Evolutionary conservation across 1,284 basidiomycete genomes (phyloP).

Genomic region (Laetiporus sulphureus): DNA sequence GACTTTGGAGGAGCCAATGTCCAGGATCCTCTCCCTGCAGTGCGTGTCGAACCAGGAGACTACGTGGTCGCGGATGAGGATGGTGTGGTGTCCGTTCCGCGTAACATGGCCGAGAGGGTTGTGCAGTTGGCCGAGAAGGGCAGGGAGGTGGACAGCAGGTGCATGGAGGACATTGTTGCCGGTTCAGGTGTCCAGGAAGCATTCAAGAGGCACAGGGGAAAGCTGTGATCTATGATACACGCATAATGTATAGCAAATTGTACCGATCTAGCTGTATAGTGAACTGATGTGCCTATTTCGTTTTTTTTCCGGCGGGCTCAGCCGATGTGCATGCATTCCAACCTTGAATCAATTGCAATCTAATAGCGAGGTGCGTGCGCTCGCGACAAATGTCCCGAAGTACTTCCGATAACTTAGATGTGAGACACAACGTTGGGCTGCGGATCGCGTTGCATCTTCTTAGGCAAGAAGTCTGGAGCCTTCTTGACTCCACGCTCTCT

Average conservation of each 20-base stretch:
- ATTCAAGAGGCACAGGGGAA: slow-evolving; percentile 72
- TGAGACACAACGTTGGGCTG: not conserved
- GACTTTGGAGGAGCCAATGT: slow-evolving; percentile 20
- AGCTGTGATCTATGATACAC: slow-evolving; percentile 8
- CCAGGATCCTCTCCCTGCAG: slow-evolving; percentile 40
- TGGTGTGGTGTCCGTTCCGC: slow-evolving; percentile 83
- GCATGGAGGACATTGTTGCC: slow-evolving; percentile 70
- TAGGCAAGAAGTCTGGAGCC: slow-evolving; percentile 5
- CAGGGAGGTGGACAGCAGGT: slow-evolving; percentile 64
- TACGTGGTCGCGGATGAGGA: slow-evolving; percentile 84
- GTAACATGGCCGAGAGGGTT: slow-evolving; percentile 49
- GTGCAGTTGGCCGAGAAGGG: slow-evolving; percentile 55
- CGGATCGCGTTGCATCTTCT: no score
- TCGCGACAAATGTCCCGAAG: not conserved
- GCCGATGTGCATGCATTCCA: no score
- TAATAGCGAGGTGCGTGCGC: no score
- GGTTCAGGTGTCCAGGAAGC: slow-evolving; percentile 73
- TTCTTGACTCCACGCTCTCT: slow-evolving; percentile 22
- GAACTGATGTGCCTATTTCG: no score
- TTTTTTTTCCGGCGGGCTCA: no score
- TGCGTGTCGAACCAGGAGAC: slow-evolving; percentile 73
- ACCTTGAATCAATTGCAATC: no score
- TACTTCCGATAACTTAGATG: not conserved
- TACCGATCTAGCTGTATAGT: not conserved
- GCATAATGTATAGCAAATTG: not conserved